Evolutionary conservation across 169 alveolate species (phyloP).

Genomic region (Plasmodium falciparum): DNA sequence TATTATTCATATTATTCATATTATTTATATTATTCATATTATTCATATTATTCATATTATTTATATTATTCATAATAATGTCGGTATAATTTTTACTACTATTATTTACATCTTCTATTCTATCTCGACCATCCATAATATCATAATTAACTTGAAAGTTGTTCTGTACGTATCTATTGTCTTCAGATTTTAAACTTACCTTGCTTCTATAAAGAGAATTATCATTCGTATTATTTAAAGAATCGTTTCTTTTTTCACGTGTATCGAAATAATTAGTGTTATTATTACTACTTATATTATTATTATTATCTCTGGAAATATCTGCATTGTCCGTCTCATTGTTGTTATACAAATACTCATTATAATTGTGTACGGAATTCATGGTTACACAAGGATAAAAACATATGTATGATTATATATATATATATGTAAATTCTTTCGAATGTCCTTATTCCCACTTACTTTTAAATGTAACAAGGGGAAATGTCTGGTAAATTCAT

Average conservation of each 20-base stretch:
- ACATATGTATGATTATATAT: background rate
- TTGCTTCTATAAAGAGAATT: too few relatives aligned
- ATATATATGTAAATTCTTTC: too few relatives aligned
- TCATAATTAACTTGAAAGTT: too few relatives aligned
- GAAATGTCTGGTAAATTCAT: too few relatives aligned
- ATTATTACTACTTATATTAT: background rate
- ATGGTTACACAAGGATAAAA: constrained; percentile 13
- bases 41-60: too few relatives aligned
- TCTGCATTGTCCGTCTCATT: too few relatives aligned
- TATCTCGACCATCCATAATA: too few relatives aligned
- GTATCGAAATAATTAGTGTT: background rate
- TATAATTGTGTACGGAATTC: constrained; percentile 24
- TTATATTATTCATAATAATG: too few relatives aligned
- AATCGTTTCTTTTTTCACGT: constrained; percentile 5
- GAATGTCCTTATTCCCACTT: background rate
- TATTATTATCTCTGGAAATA: too few relatives aligned
- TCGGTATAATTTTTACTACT: too few relatives aligned
- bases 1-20: background rate
- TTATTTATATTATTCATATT: background rate
- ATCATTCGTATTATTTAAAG: background rate
- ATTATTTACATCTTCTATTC: too few relatives aligned
- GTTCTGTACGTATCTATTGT: background rate
- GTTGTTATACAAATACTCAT: constrained; percentile 9
- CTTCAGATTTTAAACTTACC: background rate
- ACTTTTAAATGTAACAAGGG: too few relatives aligned